Evolutionary conservation across 805 yeast species (phyloP).

Genomic region (Saturnispora bothae): DNA sequence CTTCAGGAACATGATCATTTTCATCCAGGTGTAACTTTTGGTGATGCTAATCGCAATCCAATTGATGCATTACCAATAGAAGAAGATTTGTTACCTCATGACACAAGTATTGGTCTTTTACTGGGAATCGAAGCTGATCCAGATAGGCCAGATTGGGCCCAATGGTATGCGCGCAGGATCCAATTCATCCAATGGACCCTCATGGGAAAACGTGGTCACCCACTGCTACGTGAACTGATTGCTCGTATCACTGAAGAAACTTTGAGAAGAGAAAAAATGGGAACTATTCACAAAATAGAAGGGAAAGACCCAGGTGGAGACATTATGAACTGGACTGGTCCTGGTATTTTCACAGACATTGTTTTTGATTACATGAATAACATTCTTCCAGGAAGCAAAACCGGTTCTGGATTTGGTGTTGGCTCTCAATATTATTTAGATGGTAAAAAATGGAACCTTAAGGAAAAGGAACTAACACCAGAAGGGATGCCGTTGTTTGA

Average conservation of each 20-base stretch:
- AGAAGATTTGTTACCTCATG: slow-evolving; percentile 30
- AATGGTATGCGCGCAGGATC: slow-evolving; percentile 85
- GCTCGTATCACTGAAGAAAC: slow-evolving; percentile 72
- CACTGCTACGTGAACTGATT: slow-evolving; percentile 71
- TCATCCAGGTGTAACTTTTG: background rate
- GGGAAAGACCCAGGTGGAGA: slow-evolving; percentile 65
- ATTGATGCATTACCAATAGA: background rate
- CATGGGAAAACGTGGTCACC: slow-evolving; percentile 85
- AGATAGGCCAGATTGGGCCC: slow-evolving; percentile 86
- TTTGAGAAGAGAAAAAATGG: slow-evolving; percentile 38
- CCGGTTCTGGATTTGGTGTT: slow-evolving; percentile 26
- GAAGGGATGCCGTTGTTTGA: slow-evolving; percentile 18
- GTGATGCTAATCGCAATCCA: background rate
- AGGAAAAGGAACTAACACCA: slow-evolving; percentile 15
- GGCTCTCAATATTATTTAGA: slow-evolving; percentile 23
- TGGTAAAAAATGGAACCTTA: slow-evolving; percentile 16
- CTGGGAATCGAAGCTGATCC: slow-evolving; percentile 97
- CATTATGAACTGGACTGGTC: slow-evolving; percentile 93
- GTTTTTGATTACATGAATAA: slow-evolving; percentile 73
- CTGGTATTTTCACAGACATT: slow-evolving; percentile 87
- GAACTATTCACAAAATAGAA: slow-evolving; percentile 34
- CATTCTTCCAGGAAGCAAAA: slow-evolving; percentile 29
- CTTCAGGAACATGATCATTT: background rate
- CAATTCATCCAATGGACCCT: slow-evolving; percentile 98
- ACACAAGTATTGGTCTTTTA: slow-evolving; percentile 47